A percentile compares a stretch with the other conserved stretches of the same genome.
phyloP scores from a whole-genome alignment of 768 basidiomycete species.

The Serpula lacrymans region DNA sequence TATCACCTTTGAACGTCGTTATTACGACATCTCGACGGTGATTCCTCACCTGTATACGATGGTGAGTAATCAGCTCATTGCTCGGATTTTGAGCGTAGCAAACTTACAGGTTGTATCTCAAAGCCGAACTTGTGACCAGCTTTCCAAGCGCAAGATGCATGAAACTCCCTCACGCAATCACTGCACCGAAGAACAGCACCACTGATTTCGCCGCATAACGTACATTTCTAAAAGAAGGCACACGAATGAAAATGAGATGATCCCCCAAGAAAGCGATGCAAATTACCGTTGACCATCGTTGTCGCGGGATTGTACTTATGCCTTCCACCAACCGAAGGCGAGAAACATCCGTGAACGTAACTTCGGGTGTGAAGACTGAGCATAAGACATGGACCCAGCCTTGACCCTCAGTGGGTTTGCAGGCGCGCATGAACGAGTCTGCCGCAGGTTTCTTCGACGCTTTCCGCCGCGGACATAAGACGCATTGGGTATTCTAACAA shows the following conservation, averaged over 20 bases:
- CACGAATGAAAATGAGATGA: conserved; percentile 8
- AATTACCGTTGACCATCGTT: conserved; percentile 75
- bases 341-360: conserved; percentile 74
- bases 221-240: conserved; percentile 54
- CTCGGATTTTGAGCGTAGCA: background rate
- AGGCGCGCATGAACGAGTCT: conserved; percentile 68
- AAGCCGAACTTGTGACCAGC: conserved; percentile 86
- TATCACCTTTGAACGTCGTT: conserved; percentile 73
- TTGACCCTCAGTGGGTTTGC: conserved; percentile 90
- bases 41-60: conserved; percentile 60
- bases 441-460: conserved; percentile 37
- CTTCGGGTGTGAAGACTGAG: conserved; percentile 81
- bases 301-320: conserved; percentile 64
- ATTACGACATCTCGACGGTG: conserved; percentile 65
- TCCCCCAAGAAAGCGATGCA: background rate
- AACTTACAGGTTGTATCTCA: conserved; percentile 78
- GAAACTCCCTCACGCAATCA: conserved; percentile 79
- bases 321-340: conserved; percentile 83
- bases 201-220: conserved; percentile 63
- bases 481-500: conserved; percentile 72
- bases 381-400: conserved; percentile 92
- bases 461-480: conserved; percentile 68
- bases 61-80: background rate
- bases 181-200: conserved; percentile 84
- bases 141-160: conserved; percentile 89